phyloP scores from a whole-genome alignment of 2,329 filamentous ascomycete species.

The Epichloe sylvatica region DNA sequence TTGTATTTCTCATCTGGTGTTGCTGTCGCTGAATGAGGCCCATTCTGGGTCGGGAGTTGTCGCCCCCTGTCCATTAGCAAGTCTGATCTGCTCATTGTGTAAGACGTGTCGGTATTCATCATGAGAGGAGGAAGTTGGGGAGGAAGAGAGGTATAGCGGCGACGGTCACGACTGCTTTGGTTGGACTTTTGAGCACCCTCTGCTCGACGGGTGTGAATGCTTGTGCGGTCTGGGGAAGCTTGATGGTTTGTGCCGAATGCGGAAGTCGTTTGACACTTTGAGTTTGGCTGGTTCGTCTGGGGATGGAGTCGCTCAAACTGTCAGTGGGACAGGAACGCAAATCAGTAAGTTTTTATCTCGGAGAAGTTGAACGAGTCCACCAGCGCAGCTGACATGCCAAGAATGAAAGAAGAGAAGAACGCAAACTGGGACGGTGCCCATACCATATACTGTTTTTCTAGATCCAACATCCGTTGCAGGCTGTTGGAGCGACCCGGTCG shows the following conservation, averaged over 20 bases:
- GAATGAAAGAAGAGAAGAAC: background rate
- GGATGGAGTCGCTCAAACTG: slow-evolving; percentile 12
- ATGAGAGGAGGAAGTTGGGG: slow-evolving; percentile 6
- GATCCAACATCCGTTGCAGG: slow-evolving; percentile 44
- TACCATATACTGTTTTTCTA: slow-evolving; percentile 46
- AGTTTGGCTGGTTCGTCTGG: background rate
- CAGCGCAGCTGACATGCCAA: background rate
- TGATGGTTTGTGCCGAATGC: background rate
- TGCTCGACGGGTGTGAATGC: slow-evolving; percentile 6
- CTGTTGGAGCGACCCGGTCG: slow-evolving; percentile 27
- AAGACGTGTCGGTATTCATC: slow-evolving; percentile 7
- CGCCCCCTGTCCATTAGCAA: slow-evolving; percentile 4
- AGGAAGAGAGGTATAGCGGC: slow-evolving; percentile 4
- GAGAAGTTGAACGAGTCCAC: background rate
- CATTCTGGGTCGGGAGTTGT: slow-evolving; percentile 2
- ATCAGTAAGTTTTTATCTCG: slow-evolving; percentile 1
- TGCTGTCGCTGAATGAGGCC: slow-evolving; percentile 4
- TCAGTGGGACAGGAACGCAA: background rate
- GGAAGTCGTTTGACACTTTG: background rate
- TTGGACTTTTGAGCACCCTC: slow-evolving; percentile 4
- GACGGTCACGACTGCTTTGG: background rate
- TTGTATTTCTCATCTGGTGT: slow-evolving; percentile 11
- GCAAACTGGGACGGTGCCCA: slow-evolving; percentile 11
- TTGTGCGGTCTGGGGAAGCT: slow-evolving; percentile 4
- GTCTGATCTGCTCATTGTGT: slow-evolving; percentile 4